Base-by-base conservation (phyloP, 2,329 filamentous ascomycete genomes). In the Calonectria leucothoes region DNA sequence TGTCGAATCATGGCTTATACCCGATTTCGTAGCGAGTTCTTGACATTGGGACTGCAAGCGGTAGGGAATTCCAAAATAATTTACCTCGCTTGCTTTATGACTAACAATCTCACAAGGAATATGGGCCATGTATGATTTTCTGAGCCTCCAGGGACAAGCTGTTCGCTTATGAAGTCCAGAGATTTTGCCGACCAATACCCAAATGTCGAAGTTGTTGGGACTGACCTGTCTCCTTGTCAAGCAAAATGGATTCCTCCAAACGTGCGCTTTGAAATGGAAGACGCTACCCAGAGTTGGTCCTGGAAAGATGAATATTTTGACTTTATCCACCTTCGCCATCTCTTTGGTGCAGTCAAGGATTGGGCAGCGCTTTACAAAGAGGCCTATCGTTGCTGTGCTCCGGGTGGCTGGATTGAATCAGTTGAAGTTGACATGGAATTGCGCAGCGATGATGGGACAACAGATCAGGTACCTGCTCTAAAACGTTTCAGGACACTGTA, bases 1-100 rank as follows among this genome's bases (percentile, higher is more conserved):
- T n/a, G n/a, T n/a, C n/a, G n/a, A n/a, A n/a, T n/a, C n/a, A n/a
- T n/a, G n/a, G n/a, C n/a, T n/a, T n/a, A n/a, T n/a, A n/a, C n/a
- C n/a, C n/a, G n/a, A n/a, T n/a, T n/a, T n/a, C n/a, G n/a, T 31
- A 79, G 78, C 73, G 67, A 74, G 78, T 79, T 1, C 71, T 79
- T 3, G 77, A 79, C 23, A 72, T 79, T 20, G 78, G 78, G 7
- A 79, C 77, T 29, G 78, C 77, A 71, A 69, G 61, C 17, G 74
- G 71, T 75, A 71, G 25, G 64, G 8, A n/a, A n/a, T n/a, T n/a
- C n/a, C n/a, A n/a, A n/a, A n/a, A n/a, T n/a, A n/a, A n/a, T n/a
- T n/a, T n/a, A n/a, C n/a, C n/a, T n/a, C n/a, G n/a, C n/a, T n/a
- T n/a, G n/a, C n/a, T n/a, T n/a, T n/a, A n/a, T n/a, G n/a, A 27